Base-by-base conservation (phyloP, 257 asterid species). In the Eustoma russellianum region DNA sequence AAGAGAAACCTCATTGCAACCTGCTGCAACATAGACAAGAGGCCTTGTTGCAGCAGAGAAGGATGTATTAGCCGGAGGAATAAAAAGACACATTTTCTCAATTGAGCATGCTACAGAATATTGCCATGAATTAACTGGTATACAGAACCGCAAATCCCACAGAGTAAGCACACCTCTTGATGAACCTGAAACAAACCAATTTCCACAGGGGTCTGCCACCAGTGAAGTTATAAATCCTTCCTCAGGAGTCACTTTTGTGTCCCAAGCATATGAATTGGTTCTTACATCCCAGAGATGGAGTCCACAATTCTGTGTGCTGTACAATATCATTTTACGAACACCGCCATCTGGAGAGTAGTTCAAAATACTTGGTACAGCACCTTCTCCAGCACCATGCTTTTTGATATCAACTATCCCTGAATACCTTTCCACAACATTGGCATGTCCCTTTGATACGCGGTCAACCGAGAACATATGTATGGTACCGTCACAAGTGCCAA, bases 161-260 rank as follows among this genome's bases (percentile, higher is more conserved):
- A 92, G 73, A 40, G 97, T 88, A 67, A 88, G 97, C 73, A 83
- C 81, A 33, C 99, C 95, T 74, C 97, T 85, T 30, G 99, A 92
- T 46, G 99, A 88, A 63, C 99, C 97, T 64, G 97, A 77, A 11
- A 88, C 93, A 69, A 92, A 92, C 99, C 99, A 92, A 68, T 92
- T 88, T 66, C 99, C 99, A 46, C 95, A 83, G 51, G 94, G 97
- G 61, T 82, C 96, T 46, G 88, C 94, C 45, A 85, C 95, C 69
- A 92, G 71, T 62, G 99, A 83, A 54, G 93, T 79, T 38, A 81
- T 63, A 68, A 81, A 92, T 16, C 99, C 99, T 73, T 83, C 95
- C 73, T 81, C 94, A 11, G 97, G 97, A 57, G 57, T 56, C 60
- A 82, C 92, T 73, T 81, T 85, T 45, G 97, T 77, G 66, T 70